Evolutionary conservation across 2,329 filamentous ascomycete species (phyloP).

Genomic region (Mycosphaerelloides madeirae): DNA sequence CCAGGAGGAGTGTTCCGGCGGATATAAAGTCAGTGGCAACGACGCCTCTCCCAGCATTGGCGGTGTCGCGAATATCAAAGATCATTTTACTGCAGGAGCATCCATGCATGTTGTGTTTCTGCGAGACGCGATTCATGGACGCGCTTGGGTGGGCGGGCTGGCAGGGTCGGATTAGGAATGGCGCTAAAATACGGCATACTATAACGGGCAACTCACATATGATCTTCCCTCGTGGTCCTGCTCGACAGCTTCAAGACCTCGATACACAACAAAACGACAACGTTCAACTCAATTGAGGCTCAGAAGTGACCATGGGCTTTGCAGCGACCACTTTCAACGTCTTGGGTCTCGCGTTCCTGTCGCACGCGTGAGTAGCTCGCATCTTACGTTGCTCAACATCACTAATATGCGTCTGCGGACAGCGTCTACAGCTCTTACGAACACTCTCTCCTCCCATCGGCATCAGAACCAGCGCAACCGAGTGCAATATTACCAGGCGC

Average conservation of each 20-base stretch:
- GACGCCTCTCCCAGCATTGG: conserved; percentile 42
- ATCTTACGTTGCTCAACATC: conserved; percentile 5
- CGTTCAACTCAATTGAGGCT: too few species aligned
- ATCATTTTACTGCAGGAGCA: conserved; percentile 1
- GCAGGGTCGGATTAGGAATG: too few species aligned
- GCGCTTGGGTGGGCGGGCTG: too few species aligned
- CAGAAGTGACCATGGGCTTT: conserved; percentile 57
- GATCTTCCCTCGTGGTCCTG: too few species aligned
- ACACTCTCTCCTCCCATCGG: conserved; percentile 65
- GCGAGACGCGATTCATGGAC: too few species aligned
- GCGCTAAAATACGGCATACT: conserved; percentile 1
- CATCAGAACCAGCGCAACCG: conserved; percentile 37
- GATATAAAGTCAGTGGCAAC: conserved; percentile 37
- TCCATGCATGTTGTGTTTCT: not conserved
- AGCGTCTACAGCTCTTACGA: conserved; percentile 97
- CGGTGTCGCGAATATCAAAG: conserved; percentile 40
- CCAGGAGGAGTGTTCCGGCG: conserved; percentile 34
- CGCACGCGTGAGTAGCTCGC: conserved; percentile 68
- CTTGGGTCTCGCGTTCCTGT: conserved; percentile 71
- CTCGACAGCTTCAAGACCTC: not conserved
- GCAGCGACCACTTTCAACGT: conserved; percentile 66
- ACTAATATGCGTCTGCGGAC: conserved; percentile 19
- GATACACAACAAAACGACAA: too few species aligned
- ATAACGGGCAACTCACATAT: too few species aligned
- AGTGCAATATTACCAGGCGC: conserved; percentile 30